These are phyloP conservation scores for Yamadazyma triangularis DNA, from an alignment of 1,139 yeast genomes.

Conservation along the genomic window DNA sequence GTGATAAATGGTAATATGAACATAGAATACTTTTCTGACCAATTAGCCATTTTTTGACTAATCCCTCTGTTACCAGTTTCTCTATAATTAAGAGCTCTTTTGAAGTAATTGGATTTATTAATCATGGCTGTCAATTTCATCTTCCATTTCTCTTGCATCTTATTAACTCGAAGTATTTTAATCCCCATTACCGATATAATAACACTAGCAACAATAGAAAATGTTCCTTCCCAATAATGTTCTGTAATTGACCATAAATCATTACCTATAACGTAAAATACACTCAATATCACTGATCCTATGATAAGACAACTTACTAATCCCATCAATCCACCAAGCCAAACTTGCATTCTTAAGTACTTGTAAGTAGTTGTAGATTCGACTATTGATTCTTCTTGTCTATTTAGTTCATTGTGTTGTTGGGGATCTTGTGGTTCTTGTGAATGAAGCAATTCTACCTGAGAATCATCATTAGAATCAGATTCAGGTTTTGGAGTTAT, in stretches of 20 bases:
- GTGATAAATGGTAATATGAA: slow-evolving; percentile 42
- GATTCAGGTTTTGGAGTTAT: slow-evolving; percentile 2
- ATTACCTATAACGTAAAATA: slow-evolving; percentile 34
- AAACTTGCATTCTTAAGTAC: slow-evolving; percentile 31
- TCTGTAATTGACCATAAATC: slow-evolving; percentile 43
- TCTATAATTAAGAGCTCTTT: slow-evolving; percentile 9
- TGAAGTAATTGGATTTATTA: slow-evolving; percentile 16
- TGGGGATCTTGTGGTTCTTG: too few relatives aligned
- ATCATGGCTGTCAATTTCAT: slow-evolving; percentile 43
- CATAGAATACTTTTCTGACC: slow-evolving; percentile 36
- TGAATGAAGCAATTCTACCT: too few relatives aligned
- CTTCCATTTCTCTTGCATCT: slow-evolving; percentile 84
- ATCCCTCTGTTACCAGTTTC: slow-evolving; percentile 6
- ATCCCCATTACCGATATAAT: slow-evolving; percentile 45
- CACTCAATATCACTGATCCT: slow-evolving; percentile 32
- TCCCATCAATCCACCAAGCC: slow-evolving; percentile 42
- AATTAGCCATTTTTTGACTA: slow-evolving; percentile 11
- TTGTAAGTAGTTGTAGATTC: slow-evolving; percentile 11
- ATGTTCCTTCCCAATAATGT: slow-evolving; percentile 46
- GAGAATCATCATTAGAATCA: not conserved
- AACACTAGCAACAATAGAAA: slow-evolving; percentile 39
- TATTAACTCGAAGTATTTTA: slow-evolving; percentile 37
- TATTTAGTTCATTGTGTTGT: too few relatives aligned
- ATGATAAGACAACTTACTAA: slow-evolving; percentile 31
- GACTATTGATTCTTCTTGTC: too few relatives aligned